phyloP scores from a whole-genome alignment of 495 filamentous ascomycete genomes.

The Podospora comata region DNA sequence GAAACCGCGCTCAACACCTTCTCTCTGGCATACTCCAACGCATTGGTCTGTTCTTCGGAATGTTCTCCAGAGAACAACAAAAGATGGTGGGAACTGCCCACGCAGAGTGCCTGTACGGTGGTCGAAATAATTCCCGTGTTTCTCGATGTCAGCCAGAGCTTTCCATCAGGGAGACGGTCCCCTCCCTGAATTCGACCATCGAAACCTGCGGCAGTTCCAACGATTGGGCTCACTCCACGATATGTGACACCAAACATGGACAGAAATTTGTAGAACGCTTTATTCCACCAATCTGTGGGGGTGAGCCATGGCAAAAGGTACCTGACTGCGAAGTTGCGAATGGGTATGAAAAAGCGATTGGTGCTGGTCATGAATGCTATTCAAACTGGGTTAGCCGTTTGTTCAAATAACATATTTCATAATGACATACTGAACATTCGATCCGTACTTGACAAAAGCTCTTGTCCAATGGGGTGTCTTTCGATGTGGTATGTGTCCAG shows the following conservation, averaged over 20 bases:
- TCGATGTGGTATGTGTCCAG: constrained; percentile 42
- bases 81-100: constrained; percentile 28
- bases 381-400: neutral
- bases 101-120: constrained; percentile 32
- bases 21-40: neutral
- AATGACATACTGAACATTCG: neutral
- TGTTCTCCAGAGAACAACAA: constrained; percentile 32
- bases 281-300: neutral
- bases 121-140: constrained; percentile 25
- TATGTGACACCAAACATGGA: constrained; percentile 26
- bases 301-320: constrained; percentile 37
- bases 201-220: neutral
- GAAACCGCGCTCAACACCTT: neutral
- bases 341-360: constrained; percentile 27
- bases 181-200: neutral
- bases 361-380: constrained; percentile 32
- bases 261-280: constrained; percentile 15
- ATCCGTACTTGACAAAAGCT: constrained; percentile 33
- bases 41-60: neutral
- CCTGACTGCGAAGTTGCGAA: constrained; percentile 36
- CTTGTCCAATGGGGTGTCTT: constrained; percentile 35
- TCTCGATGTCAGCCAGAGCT: neutral
- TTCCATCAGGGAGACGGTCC: neutral
- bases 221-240: neutral
- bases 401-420: constrained; percentile 30